These are phyloP conservation scores for Metschnikowia similis DNA, from an alignment of 805 yeast species.

Conservation along the genomic window DNA sequence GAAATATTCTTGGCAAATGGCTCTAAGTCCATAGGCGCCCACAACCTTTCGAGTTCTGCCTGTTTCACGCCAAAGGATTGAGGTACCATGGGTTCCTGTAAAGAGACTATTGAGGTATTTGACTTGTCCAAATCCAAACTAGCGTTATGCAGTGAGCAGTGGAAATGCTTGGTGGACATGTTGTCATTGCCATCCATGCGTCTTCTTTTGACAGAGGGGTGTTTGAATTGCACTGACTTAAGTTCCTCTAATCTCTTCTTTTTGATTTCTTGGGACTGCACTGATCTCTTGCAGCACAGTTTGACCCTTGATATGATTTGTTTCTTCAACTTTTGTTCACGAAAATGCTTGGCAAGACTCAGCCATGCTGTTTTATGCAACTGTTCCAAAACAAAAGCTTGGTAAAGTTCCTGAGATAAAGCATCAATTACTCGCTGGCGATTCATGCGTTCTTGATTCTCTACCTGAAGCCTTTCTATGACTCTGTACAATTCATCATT, in stretches of 20 bases:
- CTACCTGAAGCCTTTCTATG: slow-evolving; percentile 23
- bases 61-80: slow-evolving; percentile 23
- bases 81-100: neutral
- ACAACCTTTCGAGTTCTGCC: slow-evolving; percentile 34
- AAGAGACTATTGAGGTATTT: neutral
- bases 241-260: slow-evolving; percentile 34
- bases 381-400: slow-evolving; percentile 60
- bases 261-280: slow-evolving; percentile 21
- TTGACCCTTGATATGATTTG: slow-evolving; percentile 29
- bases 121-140: neutral
- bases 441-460: slow-evolving; percentile 20
- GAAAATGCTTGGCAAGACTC: slow-evolving; percentile 41
- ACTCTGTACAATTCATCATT: slow-evolving; percentile 22
- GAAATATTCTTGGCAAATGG: slow-evolving; percentile 28
- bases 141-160: neutral
- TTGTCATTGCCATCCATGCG: neutral
- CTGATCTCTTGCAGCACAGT: slow-evolving; percentile 19
- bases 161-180: neutral
- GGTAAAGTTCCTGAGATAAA: slow-evolving; percentile 49
- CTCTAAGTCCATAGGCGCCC: slow-evolving; percentile 46
- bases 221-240: slow-evolving; percentile 21
- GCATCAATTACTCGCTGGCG: slow-evolving; percentile 25
- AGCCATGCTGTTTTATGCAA: slow-evolving; percentile 41
- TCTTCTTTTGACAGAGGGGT: slow-evolving; percentile 19
- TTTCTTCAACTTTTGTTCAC: slow-evolving; percentile 28